A percentile compares a stretch with the other conserved stretches of the same genome.
Evolutionary conservation across 306 rosid genomes (phyloP).

Genomic region (Quercus parvula): DNA sequence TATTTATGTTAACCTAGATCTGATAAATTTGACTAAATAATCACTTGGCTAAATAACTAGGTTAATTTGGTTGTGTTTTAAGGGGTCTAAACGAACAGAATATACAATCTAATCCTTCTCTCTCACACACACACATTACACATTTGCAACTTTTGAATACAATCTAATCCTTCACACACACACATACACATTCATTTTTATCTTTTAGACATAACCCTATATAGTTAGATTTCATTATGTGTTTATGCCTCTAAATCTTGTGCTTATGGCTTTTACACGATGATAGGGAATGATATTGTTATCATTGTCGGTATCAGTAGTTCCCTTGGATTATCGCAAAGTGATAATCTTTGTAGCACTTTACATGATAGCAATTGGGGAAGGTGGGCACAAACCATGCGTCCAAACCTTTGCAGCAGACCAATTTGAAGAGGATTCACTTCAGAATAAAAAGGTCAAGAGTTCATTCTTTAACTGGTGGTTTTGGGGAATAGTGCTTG

Average conservation of each 20-base stretch:
- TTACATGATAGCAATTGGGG: conserved; percentile 53
- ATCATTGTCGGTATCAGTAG: conserved; percentile 41
- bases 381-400: conserved; percentile 76
- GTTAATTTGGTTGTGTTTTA: too few species aligned
- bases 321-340: conserved; percentile 17
- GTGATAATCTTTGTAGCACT: conserved; percentile 42
- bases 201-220: neutral
- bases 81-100: too few species aligned
- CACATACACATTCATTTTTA: neutral
- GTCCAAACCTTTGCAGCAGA: conserved; percentile 83
- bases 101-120: too few species aligned
- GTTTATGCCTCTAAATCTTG: neutral
- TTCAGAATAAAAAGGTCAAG: conserved; percentile 47
- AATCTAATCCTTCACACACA: too few species aligned
- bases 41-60: too few species aligned
- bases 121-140: too few species aligned
- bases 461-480: conserved; percentile 83
- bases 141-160: too few species aligned
- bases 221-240: neutral
- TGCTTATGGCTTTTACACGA: neutral
- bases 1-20: too few species aligned
- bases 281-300: conserved; percentile 50
- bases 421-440: conserved; percentile 59
- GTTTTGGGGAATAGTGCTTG: conserved; percentile 53
- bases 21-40: too few species aligned